Conservation (phyloP, 2,329 filamentous ascomycete species). For the Calonectria naviculata region DNA sequence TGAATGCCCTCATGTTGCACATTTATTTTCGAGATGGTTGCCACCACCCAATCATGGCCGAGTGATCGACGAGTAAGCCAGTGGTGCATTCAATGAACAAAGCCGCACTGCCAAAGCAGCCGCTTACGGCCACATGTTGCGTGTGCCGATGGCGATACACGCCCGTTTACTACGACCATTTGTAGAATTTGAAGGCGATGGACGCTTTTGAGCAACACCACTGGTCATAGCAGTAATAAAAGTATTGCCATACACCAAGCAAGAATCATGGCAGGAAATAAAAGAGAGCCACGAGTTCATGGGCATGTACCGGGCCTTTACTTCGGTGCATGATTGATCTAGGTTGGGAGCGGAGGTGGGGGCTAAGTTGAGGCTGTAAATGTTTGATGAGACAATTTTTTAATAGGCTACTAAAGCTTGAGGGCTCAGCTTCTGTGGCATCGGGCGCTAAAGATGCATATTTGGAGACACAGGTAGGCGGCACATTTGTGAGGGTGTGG, state of each 20-base stretch:
- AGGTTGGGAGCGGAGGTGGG: background rate
- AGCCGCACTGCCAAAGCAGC: background rate
- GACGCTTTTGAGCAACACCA: too few species aligned
- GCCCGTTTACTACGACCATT: background rate
- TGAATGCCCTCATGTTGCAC: background rate
- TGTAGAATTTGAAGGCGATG: background rate
- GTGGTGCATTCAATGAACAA: background rate
- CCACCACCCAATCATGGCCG: background rate
- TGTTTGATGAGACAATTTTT: background rate
- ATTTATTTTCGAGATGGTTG: too few species aligned
- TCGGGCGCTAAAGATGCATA: background rate
- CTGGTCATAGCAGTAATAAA: too few species aligned
- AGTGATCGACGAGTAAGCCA: background rate
- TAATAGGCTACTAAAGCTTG: background rate
- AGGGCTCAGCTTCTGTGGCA: background rate
- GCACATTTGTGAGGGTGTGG: too few species aligned
- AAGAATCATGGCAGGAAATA: too few species aligned
- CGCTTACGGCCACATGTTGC: background rate
- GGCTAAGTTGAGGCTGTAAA: background rate
- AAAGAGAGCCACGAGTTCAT: too few species aligned
- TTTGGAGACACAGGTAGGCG: background rate
- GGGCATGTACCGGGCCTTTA: too few species aligned
- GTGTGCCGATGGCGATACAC: background rate
- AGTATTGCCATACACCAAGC: too few species aligned
- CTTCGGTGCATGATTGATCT: background rate